Base-by-base conservation (phyloP, 768 basidiomycete species). In the Hygrocybe punicea region DNA sequence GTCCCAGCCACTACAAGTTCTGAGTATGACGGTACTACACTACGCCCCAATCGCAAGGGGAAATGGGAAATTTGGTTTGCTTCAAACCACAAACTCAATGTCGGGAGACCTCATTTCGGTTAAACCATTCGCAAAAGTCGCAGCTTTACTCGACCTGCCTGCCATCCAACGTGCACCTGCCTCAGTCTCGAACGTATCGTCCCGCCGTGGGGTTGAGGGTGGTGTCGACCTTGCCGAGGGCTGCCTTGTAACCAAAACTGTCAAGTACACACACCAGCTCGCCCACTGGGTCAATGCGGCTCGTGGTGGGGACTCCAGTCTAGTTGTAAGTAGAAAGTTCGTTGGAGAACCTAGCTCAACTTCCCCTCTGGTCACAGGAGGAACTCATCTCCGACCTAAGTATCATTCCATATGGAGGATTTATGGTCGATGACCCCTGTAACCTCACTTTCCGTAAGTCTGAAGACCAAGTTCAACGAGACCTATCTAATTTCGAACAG, bases 221-320 rank as follows among this genome's bases (percentile, higher is more conserved):
- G 33, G 40, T 6, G 44, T 55, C 53, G 25, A 47, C 24, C 44
- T 55, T 29, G 8, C 39, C 25, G 53, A 55, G 36, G 44, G 53
- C 53, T 55, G 53, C 53, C 2, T 55, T 11, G 17, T 55, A 14
- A 55, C 53, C 16, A 55, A 47, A 40, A 14, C 53, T 13, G 34
- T 55, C 42, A 55, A 55, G 29, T 55, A 55, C 53, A 55, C 53
- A 46, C 53, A 55, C 39, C 35, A 53, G 39, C 36, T 53, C 19
- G 24, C 39, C n/a, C 53, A 55, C 44, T 55, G 39, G 53, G 53
- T 55, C 53, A 55, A 55, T 47, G 29, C 53, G 19, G 53, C 25
- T 33, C 44, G 53, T 19, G 44, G 52, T 39, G 53, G 16, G 10
- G 53, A 34, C 45, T 23, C 40, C 24, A 11, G 23, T 46, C 24